phyloP scores from a whole-genome alignment of 352 stramenopile genomes.

The Phytophthora cryptogea region DNA sequence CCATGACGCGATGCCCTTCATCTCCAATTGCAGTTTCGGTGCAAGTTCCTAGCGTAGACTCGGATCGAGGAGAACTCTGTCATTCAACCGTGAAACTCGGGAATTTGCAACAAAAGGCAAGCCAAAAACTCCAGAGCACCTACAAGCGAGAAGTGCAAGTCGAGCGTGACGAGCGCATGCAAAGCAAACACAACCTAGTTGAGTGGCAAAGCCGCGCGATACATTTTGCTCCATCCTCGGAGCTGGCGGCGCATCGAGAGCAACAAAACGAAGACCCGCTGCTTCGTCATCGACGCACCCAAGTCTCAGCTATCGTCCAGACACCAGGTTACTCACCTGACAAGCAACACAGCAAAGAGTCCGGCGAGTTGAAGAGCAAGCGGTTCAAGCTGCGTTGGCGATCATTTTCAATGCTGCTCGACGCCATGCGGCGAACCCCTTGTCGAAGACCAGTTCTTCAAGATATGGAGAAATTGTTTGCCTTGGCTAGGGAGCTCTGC shows the following conservation, averaged over 20 bases:
- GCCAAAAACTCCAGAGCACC: conserved; percentile 29
- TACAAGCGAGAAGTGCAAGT: conserved; percentile 41
- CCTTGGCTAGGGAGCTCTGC: conserved; percentile 53
- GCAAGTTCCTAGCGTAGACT: conserved; percentile 10
- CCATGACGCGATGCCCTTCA: conserved; percentile 49
- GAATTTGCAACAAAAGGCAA: conserved; percentile 32
- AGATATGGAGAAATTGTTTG: conserved; percentile 69
- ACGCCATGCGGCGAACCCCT: conserved; percentile 61
- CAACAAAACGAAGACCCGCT: conserved; percentile 18
- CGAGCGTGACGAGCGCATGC: conserved; percentile 27
- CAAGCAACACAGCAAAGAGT: conserved; percentile 41
- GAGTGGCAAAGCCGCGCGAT: conserved; percentile 43
- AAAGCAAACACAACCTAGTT: conserved; percentile 40
- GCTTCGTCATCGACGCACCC: conserved; percentile 28
- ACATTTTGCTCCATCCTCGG: conserved; percentile 49
- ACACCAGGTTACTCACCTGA: conserved; percentile 48
- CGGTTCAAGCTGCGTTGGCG: conserved; percentile 55
- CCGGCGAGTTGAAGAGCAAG: conserved; percentile 36
- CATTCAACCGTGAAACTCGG: conserved; percentile 28
- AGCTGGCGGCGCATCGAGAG: conserved; percentile 17
- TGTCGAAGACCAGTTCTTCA: conserved; percentile 63
- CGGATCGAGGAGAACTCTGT: conserved; percentile 29
- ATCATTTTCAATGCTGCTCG: conserved; percentile 47
- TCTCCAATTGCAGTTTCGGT: conserved; percentile 41
- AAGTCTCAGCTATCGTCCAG: conserved; percentile 55